Base-by-base conservation (phyloP, 768 basidiomycete genomes). In the Agaricus subrufescens region DNA sequence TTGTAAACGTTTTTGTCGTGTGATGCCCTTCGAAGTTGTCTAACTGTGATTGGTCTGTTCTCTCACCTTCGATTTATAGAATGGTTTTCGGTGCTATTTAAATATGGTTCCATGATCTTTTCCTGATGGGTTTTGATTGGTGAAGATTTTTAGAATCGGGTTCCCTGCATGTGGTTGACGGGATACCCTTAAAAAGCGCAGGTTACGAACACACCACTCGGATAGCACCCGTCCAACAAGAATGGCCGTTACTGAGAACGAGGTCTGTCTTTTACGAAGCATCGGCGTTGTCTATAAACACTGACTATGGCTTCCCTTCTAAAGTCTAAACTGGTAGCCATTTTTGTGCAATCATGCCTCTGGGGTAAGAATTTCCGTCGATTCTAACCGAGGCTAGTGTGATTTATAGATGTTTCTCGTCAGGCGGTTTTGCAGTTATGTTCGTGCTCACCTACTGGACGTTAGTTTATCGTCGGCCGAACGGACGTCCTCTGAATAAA, bases 401-500 rank as follows among this genome's bases (percentile, higher is more conserved):
- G 3, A 27, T 27, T 48, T 34, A 29, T 1, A 30, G 6, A 10
- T 52, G 29, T 39, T 5, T 34, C 27, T 50, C 26, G 25, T 23
- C 14, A 71, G 69, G 69, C 19, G 61, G 66, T 6, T 71, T 67
- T 46, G 58, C 58, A 15, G 66, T 70, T 25, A 54, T 73, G 44
- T 70, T 71, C 54, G 39, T 61, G 14, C 53, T 70, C 34, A 68
- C 70, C 3, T 65, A 61, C 31, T 71, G 65, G 63, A 63, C 72
- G 37, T 62, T 73, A 58, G 53, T 69, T 10, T 58, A 60, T 43
- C 59, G 64, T 38, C 62, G 66, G 40, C 66, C 65, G 14, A 51
- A 50, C 3, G 65, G 62, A n/a, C 63, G 63, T 27, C 62, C 65
- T 14, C 38, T 69, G 11, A 66, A 68, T 57, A 67, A 67, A 53